Conservation (phyloP, 2,329 filamentous ascomycete genomes). For the Amauroascus niger region DNA sequence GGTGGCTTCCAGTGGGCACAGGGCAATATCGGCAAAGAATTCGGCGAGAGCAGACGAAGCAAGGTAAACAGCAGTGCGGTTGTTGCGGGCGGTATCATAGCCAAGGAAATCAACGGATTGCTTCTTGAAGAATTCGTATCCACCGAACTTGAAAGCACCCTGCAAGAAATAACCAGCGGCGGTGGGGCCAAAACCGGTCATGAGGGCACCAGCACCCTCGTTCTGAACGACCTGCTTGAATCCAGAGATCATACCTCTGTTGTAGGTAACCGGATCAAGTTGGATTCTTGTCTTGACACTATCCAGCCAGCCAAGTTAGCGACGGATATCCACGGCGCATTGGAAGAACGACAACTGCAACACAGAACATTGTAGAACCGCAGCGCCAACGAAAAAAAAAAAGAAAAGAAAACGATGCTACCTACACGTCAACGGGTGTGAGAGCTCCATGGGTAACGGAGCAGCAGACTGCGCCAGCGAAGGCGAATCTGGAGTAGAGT, state of each 20-base stretch:
- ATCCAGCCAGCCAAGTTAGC: slow-evolving; percentile 21
- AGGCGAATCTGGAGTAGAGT: slow-evolving; percentile 93
- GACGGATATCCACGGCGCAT: slow-evolving; percentile 2
- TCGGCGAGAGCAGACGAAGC: slow-evolving; percentile 53
- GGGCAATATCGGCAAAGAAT: slow-evolving; percentile 56
- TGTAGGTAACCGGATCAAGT: slow-evolving; percentile 82
- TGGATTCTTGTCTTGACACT: slow-evolving; percentile 95
- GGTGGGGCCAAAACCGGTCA: slow-evolving; percentile 78
- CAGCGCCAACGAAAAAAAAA: not conserved
- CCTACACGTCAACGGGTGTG: slow-evolving; percentile 99
- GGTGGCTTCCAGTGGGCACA: slow-evolving; percentile 86
- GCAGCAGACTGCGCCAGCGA: slow-evolving; percentile 96
- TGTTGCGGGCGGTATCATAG: slow-evolving; percentile 64
- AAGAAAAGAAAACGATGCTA: slow-evolving; percentile 27
- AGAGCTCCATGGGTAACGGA: slow-evolving; percentile 93
- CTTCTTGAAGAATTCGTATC: slow-evolving; percentile 95
- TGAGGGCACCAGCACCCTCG: slow-evolving; percentile 76
- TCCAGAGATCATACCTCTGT: slow-evolving; percentile 74
- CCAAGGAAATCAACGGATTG: slow-evolving; percentile 73
- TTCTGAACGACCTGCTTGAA: slow-evolving; percentile 76
- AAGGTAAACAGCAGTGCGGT: slow-evolving; percentile 74
- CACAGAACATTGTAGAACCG: not conserved
- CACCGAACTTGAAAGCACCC: slow-evolving; percentile 87
- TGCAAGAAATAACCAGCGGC: slow-evolving; percentile 88
- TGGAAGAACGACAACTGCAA: not conserved